These are phyloP conservation scores for Zanthoxylum bungeanum DNA, from an alignment of 345 rosid species.

Conservation along the genomic window DNA sequence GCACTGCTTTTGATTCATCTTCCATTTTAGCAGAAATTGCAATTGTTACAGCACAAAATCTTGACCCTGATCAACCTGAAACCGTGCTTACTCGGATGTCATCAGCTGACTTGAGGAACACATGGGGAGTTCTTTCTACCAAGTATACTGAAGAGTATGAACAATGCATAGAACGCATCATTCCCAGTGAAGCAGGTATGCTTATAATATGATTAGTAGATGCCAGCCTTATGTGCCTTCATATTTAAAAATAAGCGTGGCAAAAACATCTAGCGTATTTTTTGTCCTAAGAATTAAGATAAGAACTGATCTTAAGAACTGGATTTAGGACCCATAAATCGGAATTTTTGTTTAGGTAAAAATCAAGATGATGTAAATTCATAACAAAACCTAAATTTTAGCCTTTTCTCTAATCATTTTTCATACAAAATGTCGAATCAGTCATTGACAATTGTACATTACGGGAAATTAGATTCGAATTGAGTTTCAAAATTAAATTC, in stretches of 20 bases:
- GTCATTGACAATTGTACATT: neutral
- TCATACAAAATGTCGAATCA: neutral
- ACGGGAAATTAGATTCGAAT: too few relatives aligned
- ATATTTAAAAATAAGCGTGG: neutral
- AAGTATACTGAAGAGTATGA: conserved; percentile 49
- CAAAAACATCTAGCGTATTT: neutral
- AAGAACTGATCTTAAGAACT: neutral
- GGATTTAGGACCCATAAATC: neutral
- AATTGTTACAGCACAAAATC: conserved; percentile 41
- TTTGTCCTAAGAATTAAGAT: neutral
- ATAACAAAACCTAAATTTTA: neutral
- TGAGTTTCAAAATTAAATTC: neutral
- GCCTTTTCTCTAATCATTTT: neutral
- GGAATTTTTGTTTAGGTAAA: neutral
- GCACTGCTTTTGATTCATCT: conserved; percentile 56
- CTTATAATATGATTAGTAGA: conserved; percentile 2
- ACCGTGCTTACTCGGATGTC: conserved; percentile 34
- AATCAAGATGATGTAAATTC: too few relatives aligned
- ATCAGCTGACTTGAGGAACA: conserved; percentile 39
- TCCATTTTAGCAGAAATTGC: conserved; percentile 62
- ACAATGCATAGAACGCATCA: conserved; percentile 41
- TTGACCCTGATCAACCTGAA: conserved; percentile 27
- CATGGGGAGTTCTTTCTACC: conserved; percentile 43
- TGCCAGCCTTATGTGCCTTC: neutral
- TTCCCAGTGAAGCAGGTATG: conserved; percentile 30